phyloP scores from a whole-genome alignment of 225 moss, liverwort and hornwort species.

The Straminergon stramineum region DNA sequence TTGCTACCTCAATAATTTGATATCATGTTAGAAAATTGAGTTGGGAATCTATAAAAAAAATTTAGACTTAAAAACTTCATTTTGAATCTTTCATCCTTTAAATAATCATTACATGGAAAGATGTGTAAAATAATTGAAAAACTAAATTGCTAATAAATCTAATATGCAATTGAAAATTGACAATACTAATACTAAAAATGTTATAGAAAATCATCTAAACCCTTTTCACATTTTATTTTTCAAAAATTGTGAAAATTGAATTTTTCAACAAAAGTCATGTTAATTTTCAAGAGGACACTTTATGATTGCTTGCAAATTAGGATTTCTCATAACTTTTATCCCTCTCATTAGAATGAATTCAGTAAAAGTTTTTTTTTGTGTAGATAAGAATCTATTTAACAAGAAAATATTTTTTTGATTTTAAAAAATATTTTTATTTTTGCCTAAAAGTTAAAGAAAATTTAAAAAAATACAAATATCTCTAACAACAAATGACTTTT shows the following conservation, averaged over 20 bases:
- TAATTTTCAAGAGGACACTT: fast-evolving
- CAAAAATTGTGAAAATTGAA: neutral
- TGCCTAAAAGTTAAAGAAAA: fast-evolving
- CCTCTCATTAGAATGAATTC: too few relatives aligned
- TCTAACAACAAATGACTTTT: fast-evolving
- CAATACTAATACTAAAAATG: fast-evolving
- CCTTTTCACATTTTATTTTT: fast-evolving
- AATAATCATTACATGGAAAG: neutral
- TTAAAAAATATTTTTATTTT: too few relatives aligned
- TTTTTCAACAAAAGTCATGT: neutral
- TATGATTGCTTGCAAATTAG: fast-evolving
- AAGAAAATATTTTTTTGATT: neutral
- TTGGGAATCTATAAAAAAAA: fast-evolving
- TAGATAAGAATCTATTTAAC: too few relatives aligned
- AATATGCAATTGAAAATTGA: neutral
- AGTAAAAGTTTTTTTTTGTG: fast-evolving
- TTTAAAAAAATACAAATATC: fast-evolving
- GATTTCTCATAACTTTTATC: fast-evolving
- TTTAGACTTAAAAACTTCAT: neutral
- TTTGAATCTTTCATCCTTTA: neutral
- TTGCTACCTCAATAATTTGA: fast-evolving
- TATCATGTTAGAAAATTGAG: neutral
- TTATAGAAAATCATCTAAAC: neutral
- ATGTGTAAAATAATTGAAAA: neutral
- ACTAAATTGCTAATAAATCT: neutral